Conservation (phyloP, 192 early-diverging fungal species). For the Lobosporangium transversale region DNA sequence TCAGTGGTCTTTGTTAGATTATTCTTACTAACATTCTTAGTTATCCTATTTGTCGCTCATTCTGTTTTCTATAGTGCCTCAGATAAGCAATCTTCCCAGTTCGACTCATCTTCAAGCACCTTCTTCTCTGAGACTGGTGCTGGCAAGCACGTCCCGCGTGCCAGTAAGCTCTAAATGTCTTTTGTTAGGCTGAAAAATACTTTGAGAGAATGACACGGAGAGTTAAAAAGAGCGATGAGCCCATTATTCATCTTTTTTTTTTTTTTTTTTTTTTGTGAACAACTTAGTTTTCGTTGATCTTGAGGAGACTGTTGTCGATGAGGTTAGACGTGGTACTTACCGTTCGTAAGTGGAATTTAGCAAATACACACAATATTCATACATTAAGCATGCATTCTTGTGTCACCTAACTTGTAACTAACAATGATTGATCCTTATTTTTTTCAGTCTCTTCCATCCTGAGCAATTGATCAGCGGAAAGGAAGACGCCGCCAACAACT, state of each 20-base stretch:
- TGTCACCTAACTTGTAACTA: no score
- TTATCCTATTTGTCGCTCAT: neutral
- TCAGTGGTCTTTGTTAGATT: no score
- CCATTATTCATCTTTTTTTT: conserved; percentile 1
- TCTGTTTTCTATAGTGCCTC: conserved; percentile 55
- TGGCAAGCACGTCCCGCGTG: conserved; percentile 99
- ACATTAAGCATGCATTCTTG: no score
- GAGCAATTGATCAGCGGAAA: conserved; percentile 99
- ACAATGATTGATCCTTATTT: neutral
- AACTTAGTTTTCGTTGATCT: conserved; percentile 92
- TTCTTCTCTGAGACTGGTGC: conserved; percentile 99
- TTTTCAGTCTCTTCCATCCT: conserved; percentile 62
- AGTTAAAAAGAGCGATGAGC: conserved; percentile 1
- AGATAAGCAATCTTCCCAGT: conserved; percentile 83
- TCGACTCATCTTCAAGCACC: conserved; percentile 96
- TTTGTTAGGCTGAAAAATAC: neutral
- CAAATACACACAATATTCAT: no score
- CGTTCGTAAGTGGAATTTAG: conserved; percentile 76
- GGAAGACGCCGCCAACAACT: conserved; percentile 99
- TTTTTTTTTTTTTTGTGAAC: neutral
- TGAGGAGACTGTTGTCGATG: conserved; percentile 96
- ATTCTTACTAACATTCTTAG: neutral
- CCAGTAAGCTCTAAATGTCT: conserved; percentile 47
- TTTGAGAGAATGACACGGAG: neutral
- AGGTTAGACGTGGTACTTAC: conserved; percentile 99